A percentile compares a stretch with the other conserved stretches of the same genome.
These are phyloP conservation scores for Hawksworthiomyces lignivorus DNA, from an alignment of 2,329 filamentous ascomycete species.

Conservation along the genomic window DNA sequence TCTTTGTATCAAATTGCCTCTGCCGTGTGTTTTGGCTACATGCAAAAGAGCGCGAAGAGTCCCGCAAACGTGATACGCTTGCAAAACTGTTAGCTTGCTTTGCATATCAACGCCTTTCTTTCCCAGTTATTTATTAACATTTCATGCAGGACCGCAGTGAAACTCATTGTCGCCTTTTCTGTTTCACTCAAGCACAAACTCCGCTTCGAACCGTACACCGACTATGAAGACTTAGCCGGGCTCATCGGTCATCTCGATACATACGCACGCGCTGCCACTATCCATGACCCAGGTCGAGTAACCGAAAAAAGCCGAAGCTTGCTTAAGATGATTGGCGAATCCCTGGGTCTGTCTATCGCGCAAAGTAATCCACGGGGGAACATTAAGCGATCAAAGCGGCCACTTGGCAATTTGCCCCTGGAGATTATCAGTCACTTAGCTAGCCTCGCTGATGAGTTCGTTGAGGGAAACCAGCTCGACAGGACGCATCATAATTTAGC, in stretches of 20 bases:
- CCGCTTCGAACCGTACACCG: conserved; percentile 63
- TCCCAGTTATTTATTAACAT: conserved; percentile 3
- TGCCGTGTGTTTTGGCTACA: conserved; percentile 81
- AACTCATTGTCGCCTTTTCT: conserved; percentile 61
- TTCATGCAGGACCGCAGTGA: conserved; percentile 46
- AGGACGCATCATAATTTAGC: conserved; percentile 44
- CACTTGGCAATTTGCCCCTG: conserved; percentile 63
- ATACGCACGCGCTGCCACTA: conserved; percentile 44
- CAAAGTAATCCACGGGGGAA: conserved; percentile 62
- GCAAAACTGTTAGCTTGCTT: no score
- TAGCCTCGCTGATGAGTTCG: conserved; percentile 50
- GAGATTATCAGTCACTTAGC: conserved; percentile 62
- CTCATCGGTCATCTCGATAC: conserved; percentile 60
- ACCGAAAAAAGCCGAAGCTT: conserved; percentile 21
- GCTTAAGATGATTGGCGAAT: conserved; percentile 52
- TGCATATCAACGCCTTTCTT: no score
- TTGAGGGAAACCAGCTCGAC: conserved; percentile 40
- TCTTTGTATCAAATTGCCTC: conserved; percentile 56
- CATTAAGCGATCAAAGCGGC: conserved; percentile 58
- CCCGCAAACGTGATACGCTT: no score
- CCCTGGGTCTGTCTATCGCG: conserved; percentile 60
- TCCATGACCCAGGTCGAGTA: conserved; percentile 29
- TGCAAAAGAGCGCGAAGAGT: conserved; percentile 48
- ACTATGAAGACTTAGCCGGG: conserved; percentile 58
- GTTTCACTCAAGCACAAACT: conserved; percentile 65